Percentiles rank a stretch among this genome's conserved stretches.
phyloP scores from a whole-genome alignment of 306 rosid genomes.

The Castanopsis chinensis region DNA sequence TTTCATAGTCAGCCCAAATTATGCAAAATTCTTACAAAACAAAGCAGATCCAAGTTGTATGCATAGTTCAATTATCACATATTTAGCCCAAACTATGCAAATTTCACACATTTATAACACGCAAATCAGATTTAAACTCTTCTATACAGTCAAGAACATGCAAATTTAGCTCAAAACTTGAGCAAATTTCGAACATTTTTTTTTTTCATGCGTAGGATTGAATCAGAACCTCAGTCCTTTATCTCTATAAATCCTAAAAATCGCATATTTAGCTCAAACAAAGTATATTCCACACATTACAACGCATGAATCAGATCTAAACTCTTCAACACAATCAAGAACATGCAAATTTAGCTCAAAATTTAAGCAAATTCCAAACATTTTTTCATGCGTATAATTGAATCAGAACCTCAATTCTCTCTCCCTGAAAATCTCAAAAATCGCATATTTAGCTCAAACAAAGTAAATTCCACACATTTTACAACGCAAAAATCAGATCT shows the following conservation, averaged over 20 bases:
- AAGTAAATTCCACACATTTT: neutral
- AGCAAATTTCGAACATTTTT: neutral
- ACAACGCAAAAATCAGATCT: neutral
- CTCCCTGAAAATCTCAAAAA: neutral
- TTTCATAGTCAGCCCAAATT: slow-evolving; percentile 3
- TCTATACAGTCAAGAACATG: neutral
- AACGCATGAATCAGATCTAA: neutral
- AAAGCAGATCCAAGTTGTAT: neutral
- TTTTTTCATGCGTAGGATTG: neutral
- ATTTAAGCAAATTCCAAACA: too few species aligned
- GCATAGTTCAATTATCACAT: neutral
- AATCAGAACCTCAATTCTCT: too few species aligned
- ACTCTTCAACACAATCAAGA: neutral
- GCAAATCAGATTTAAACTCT: neutral
- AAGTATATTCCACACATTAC: neutral
- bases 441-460: too few species aligned
- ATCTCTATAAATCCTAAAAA: neutral
- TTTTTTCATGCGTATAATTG: too few species aligned
- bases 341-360: too few species aligned
- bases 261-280: too few species aligned
- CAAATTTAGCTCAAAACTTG: neutral
- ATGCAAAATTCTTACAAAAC: neutral
- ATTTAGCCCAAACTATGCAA: neutral
- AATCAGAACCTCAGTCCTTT: neutral
- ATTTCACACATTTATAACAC: neutral